Conservation (phyloP, 495 filamentous ascomycete species). For the Recurvomyces mirabilis region DNA sequence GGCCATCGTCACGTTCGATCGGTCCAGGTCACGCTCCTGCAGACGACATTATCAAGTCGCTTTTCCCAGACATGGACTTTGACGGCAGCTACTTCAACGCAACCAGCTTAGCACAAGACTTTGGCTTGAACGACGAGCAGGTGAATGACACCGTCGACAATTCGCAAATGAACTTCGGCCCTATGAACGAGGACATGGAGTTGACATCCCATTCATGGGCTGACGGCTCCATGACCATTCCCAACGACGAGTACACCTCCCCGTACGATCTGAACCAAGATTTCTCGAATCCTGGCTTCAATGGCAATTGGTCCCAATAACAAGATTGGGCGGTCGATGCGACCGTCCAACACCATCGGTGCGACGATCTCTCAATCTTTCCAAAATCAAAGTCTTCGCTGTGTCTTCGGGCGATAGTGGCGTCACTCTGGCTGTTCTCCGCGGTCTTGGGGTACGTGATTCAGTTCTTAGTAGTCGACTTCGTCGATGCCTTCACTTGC, state of each 20-base stretch:
- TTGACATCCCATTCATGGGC: conserved; percentile 15
- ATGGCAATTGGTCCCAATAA: conserved; percentile 17
- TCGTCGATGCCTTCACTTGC: too few relatives aligned
- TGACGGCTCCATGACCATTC: conserved; percentile 16
- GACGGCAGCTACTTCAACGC: conserved; percentile 1
- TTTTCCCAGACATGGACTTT: conserved; percentile 19
- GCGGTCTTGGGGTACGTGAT: background rate
- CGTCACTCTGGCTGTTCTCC: background rate
- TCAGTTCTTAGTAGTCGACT: background rate
- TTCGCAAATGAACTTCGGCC: conserved; percentile 3
- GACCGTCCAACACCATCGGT: conserved; percentile 11
- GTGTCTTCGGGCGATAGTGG: background rate
- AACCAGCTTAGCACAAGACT: background rate
- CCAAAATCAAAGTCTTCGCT: background rate
- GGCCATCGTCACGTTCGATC: conserved; percentile 13
- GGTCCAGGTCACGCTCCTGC: conserved; percentile 8
- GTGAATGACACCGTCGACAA: background rate
- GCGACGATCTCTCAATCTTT: too few relatives aligned
- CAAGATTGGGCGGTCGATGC: conserved; percentile 9
- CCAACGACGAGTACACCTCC: conserved; percentile 5
- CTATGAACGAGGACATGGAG: conserved; percentile 3
- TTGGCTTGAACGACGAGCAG: background rate
- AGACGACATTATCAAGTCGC: conserved; percentile 12
- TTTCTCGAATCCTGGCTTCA: conserved; percentile 10
- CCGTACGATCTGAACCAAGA: conserved; percentile 12